Percentiles rank a stretch among this genome's conserved stretches.
phyloP scores from a whole-genome alignment of 2,329 filamentous ascomycete genomes.

The Diaporthe sp. region DNA sequence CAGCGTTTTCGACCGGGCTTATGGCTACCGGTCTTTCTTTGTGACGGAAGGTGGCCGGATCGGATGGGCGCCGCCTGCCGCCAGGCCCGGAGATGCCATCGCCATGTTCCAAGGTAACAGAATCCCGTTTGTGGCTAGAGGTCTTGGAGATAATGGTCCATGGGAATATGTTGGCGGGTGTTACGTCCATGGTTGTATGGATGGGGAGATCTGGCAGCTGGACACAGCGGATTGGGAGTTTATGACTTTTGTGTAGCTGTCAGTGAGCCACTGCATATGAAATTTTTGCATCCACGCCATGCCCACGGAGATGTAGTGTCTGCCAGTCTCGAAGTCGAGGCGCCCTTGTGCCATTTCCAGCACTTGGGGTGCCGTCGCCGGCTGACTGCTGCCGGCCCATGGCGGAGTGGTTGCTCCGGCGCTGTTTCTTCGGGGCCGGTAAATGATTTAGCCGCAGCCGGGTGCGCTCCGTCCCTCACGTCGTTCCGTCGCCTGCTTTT shows the following conservation, averaged over 20 bases:
- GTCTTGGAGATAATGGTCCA: not conserved
- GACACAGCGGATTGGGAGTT: not conserved
- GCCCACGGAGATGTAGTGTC: no score
- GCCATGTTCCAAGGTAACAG: conserved; percentile 9
- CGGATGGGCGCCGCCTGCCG: not conserved
- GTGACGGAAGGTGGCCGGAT: not conserved
- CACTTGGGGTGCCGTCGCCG: no score
- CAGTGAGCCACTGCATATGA: no score
- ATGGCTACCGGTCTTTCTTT: not conserved
- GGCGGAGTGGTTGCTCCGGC: no score
- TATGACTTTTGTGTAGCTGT: not conserved
- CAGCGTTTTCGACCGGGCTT: not conserved
- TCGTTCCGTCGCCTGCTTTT: no score
- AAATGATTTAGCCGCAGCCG: no score
- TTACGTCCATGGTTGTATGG: not conserved
- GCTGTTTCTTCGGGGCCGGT: no score
- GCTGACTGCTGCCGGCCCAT: no score
- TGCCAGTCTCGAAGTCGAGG: no score
- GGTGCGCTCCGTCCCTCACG: no score
- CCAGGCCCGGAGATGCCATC: not conserved
- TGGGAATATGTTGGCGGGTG: not conserved
- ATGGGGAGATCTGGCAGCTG: not conserved
- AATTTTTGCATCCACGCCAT: no score
- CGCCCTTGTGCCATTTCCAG: no score
- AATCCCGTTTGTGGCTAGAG: not conserved